Conservation (phyloP, 2,329 filamentous ascomycete genomes). For the Talaromyces sp. region DNA sequence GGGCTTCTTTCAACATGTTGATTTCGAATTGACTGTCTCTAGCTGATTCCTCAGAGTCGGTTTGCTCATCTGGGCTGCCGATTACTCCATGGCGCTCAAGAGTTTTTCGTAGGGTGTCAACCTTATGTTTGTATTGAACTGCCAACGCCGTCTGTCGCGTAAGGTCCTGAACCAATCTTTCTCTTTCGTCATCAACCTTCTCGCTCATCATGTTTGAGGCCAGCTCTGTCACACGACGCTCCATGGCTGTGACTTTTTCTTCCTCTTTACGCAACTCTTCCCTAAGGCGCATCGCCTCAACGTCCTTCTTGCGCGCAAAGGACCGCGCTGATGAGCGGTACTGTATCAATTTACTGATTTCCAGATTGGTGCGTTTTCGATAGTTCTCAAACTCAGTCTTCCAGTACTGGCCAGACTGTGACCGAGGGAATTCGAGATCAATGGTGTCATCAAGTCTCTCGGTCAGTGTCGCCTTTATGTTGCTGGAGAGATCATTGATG, state of each 20-base stretch:
- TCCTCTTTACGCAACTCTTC: slow-evolving; percentile 54
- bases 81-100: slow-evolving; percentile 42
- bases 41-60: slow-evolving; percentile 28
- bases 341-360: slow-evolving; percentile 59
- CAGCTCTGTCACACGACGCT: slow-evolving; percentile 41
- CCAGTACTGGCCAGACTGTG: slow-evolving; percentile 60
- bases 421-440: slow-evolving; percentile 54
- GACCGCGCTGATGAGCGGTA: slow-evolving; percentile 59
- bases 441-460: slow-evolving; percentile 48
- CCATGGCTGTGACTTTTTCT: slow-evolving; percentile 43
- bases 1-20: slow-evolving; percentile 32
- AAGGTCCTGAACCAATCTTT: slow-evolving; percentile 42
- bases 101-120: slow-evolving; percentile 34
- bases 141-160: slow-evolving; percentile 45
- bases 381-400: slow-evolving; percentile 61
- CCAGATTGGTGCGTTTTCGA: slow-evolving; percentile 54
- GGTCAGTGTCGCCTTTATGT: slow-evolving; percentile 24
- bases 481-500: slow-evolving; percentile 19
- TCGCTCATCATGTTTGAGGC: slow-evolving; percentile 39
- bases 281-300: slow-evolving; percentile 51
- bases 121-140: slow-evolving; percentile 45
- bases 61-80: slow-evolving; percentile 27
- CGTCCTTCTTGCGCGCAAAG: slow-evolving; percentile 59
- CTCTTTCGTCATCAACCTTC: slow-evolving; percentile 33
- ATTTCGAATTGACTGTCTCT: slow-evolving; percentile 27